Evolutionary conservation across 164 flowering plant genomes (phyloP), one percentile per base, ranked within the genome.

Genomic region (Magnolia sinica): DNA sequence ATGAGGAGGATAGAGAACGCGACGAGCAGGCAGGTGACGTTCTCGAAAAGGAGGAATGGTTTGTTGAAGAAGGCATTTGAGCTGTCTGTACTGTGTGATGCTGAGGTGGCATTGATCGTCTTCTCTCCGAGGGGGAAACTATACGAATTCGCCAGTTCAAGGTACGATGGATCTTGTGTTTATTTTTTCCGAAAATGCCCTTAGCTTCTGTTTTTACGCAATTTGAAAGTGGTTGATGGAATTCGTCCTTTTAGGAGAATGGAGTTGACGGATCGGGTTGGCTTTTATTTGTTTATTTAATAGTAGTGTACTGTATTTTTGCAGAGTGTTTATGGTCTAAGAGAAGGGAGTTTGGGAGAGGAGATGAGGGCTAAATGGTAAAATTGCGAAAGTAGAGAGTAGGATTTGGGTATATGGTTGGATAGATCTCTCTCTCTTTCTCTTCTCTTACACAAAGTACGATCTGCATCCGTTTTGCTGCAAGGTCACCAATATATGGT

Each of bases 61-160:
- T 16, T 73, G 22, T 45, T 73, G 65, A 73, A 73, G 45, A 73
- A 73, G 22, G 74, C 74, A 0, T 73, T 73, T 29, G 74, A 73
- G 74, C 74, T 73, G 37, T 73, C 65, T 10, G 74, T 73, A 18
- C 74, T 73, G n/a, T 73, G 74, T 49, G 74, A 73, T 31, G 65
- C 65, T 23, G 74, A 73, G 49, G 74, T 73, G 4, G 74, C 65
- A 10, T 50, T 73, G 19, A 55, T 73, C 22, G 74, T 52, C 31
- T 73, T 73, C 74, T 73, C 74, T 13, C 31, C 74, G 0, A 58
- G 64, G 23, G 74, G 74, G 3, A 55, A 58, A 49, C 74, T 73
- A 18, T 27, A 73, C 24, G 74, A 58, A 50, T 73, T 73, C 64
- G 20, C 74, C 20, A 73, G 74, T 66, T 73, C 74, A 20, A 27